Evolutionary conservation across 148 eudicot genomes (phyloP).

Genomic region (Amaranthus palmeri): DNA sequence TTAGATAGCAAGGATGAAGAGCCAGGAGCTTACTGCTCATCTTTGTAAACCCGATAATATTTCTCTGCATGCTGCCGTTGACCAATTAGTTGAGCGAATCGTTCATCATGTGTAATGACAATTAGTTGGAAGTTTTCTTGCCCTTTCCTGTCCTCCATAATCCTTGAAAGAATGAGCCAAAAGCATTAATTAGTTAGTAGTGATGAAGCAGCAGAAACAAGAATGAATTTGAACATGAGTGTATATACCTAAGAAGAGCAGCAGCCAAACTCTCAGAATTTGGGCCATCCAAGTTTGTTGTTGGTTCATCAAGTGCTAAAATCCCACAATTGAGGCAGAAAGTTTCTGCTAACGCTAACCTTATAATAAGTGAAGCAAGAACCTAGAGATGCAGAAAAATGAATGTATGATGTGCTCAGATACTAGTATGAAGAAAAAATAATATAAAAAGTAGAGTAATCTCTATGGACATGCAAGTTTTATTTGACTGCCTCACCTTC

Average conservation of each 20-base stretch:
- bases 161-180: slow-evolving; percentile 39
- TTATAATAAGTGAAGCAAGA: slow-evolving; percentile 93
- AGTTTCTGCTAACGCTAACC: slow-evolving; percentile 95
- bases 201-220: neutral
- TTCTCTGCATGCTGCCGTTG: slow-evolving; percentile 95
- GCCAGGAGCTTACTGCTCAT: slow-evolving; percentile 64
- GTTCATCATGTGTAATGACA: slow-evolving; percentile 93
- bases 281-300: slow-evolving; percentile 93
- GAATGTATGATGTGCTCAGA: neutral
- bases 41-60: slow-evolving; percentile 85
- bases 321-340: slow-evolving; percentile 98
- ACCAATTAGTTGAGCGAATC: slow-evolving; percentile 95
- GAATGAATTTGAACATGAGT: slow-evolving; percentile 1
- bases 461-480: neutral
- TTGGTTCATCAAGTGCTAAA: slow-evolving; percentile 96
- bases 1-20: neutral
- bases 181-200: neutral
- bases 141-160: slow-evolving; percentile 96
- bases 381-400: slow-evolving; percentile 41
- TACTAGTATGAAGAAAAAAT: neutral
- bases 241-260: slow-evolving; percentile 73
- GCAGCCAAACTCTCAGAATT: slow-evolving; percentile 92
- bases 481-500: slow-evolving; percentile 43
- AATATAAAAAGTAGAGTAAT: neutral
- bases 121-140: slow-evolving; percentile 97